Conservation (phyloP, 2,329 filamentous ascomycete genomes). For the Botryosphaeria dothidea region DNA sequence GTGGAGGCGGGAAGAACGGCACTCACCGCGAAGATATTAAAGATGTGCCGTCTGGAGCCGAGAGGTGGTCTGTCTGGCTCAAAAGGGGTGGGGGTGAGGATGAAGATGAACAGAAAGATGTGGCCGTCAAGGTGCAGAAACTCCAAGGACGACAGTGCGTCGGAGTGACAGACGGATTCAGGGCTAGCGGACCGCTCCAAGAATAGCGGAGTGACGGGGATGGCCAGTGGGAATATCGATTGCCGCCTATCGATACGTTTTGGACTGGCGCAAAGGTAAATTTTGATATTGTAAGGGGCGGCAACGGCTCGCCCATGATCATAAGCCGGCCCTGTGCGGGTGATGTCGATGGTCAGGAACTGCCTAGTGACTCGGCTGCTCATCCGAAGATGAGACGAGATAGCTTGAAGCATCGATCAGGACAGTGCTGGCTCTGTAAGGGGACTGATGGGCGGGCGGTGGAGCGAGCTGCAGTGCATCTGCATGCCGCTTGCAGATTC, state of each 20-base stretch:
- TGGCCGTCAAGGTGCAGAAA: background rate
- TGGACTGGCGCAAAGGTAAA: background rate
- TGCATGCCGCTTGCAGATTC: constrained; percentile 1
- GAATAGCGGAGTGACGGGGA: background rate
- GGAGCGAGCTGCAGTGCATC: constrained; percentile 2
- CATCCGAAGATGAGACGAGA: constrained; percentile 14
- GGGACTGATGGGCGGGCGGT: constrained; percentile 9
- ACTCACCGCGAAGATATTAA: constrained; percentile 10
- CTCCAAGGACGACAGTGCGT: background rate
- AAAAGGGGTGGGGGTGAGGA: constrained; percentile 13
- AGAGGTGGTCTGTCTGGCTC: constrained; percentile 3
- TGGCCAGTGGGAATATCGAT: constrained; percentile 12
- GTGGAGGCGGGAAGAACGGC: constrained; percentile 3
- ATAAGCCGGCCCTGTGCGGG: background rate
- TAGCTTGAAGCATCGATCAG: background rate
- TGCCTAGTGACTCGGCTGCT: background rate
- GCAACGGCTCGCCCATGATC: background rate
- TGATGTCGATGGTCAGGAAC: constrained; percentile 7
- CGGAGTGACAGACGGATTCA: constrained; percentile 2
- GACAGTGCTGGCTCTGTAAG: background rate
- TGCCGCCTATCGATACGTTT: constrained; percentile 15
- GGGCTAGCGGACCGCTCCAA: constrained; percentile 1
- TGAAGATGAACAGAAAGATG: constrained; percentile 4
- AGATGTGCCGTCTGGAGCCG: constrained; percentile 13
- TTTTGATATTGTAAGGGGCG: constrained; percentile 15